These are phyloP conservation scores for Hypoxylon sp. DNA, from an alignment of 2,329 filamentous ascomycete species.

Conservation along the genomic window DNA sequence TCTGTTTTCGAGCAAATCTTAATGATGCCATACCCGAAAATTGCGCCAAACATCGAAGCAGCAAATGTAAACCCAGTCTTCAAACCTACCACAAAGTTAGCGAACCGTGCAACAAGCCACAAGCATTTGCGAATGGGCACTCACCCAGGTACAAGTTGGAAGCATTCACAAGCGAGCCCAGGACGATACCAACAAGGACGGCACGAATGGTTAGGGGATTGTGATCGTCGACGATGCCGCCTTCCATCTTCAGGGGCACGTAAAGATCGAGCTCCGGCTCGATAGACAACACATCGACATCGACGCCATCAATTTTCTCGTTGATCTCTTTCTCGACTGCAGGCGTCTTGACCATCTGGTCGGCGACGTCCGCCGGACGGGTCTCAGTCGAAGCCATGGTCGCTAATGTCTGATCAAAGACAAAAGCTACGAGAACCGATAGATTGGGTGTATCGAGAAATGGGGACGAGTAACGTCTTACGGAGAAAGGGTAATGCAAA, in stretches of 20 bases:
- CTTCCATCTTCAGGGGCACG: conserved; percentile 58
- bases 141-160: conserved; percentile 72
- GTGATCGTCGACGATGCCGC: conserved; percentile 52
- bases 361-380: conserved; percentile 45
- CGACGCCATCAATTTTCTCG: conserved; percentile 47
- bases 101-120: background rate
- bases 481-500: conserved; percentile 8
- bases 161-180: conserved; percentile 69
- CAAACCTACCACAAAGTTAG: conserved; percentile 54
- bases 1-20: conserved; percentile 63
- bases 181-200: conserved; percentile 65
- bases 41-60: conserved; percentile 64
- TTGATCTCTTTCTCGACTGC: conserved; percentile 39
- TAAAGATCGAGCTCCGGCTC: conserved; percentile 59
- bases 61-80: conserved; percentile 64
- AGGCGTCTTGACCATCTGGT: conserved; percentile 36
- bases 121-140: conserved; percentile 50
- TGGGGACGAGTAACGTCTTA: conserved; percentile 6
- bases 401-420: conserved; percentile 41
- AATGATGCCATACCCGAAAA: conserved; percentile 70
- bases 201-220: conserved; percentile 68
- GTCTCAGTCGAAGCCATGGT: conserved; percentile 49
- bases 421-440: conserved; percentile 38
- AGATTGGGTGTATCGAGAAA: conserved; percentile 29
- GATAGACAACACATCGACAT: conserved; percentile 51